These are phyloP conservation scores for Chaetomiaceae sp. DNA, from an alignment of 2,329 filamentous ascomycete genomes.

Conservation along the genomic window DNA sequence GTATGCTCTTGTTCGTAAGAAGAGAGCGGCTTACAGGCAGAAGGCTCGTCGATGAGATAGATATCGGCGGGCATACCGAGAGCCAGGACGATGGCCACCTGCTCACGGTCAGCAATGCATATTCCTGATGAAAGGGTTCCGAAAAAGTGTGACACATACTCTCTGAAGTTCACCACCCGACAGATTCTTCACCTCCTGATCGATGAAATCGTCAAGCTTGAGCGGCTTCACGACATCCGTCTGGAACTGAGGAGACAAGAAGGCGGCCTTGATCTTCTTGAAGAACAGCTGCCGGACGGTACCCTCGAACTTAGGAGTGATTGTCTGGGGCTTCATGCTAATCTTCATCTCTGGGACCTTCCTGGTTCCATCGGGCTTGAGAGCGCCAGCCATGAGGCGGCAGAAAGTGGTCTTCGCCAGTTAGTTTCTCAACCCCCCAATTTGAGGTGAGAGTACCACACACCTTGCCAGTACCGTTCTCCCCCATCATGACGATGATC, in stretches of 20 bases:
- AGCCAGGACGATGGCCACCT: slow-evolving; percentile 71
- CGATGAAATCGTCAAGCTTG: slow-evolving; percentile 97
- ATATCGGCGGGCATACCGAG: slow-evolving; percentile 94
- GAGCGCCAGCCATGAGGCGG: slow-evolving; percentile 84
- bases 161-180: slow-evolving; percentile 99
- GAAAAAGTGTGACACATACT: slow-evolving; percentile 43
- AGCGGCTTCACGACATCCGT: slow-evolving; percentile 99
- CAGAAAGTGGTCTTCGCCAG: slow-evolving; percentile 81
- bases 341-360: slow-evolving; percentile 92
- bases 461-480: slow-evolving; percentile 80
- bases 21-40: slow-evolving; percentile 49
- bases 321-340: slow-evolving; percentile 99
- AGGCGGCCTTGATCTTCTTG: slow-evolving; percentile 98
- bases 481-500: slow-evolving; percentile 99
- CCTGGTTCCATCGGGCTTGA: slow-evolving; percentile 78
- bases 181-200: slow-evolving; percentile 98
- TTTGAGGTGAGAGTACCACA: slow-evolving; percentile 12
- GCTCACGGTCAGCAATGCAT: slow-evolving; percentile 9
- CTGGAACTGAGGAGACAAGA: slow-evolving; percentile 96
- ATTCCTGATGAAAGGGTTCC: background rate
- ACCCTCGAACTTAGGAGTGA: slow-evolving; percentile 95
- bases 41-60: slow-evolving; percentile 97
- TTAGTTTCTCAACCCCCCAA: background rate
- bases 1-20: too few species aligned
- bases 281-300: slow-evolving; percentile 98